Evolutionary conservation across 2,329 filamentous ascomycete species (phyloP).

Genomic region (Gnomoniopsis sp.): DNA sequence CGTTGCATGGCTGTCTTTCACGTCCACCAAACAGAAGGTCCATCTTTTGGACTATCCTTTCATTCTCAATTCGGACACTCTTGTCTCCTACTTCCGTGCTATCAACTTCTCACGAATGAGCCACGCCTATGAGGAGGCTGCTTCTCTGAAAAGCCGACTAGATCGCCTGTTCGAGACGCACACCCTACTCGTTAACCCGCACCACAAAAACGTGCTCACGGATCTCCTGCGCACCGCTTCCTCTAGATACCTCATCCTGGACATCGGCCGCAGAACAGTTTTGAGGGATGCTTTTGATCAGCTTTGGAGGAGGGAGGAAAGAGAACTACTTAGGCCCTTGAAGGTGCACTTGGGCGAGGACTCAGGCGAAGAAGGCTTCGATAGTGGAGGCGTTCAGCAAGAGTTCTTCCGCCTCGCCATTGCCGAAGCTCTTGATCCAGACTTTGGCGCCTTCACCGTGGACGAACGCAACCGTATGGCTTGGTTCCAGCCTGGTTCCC

Average conservation of each 20-base stretch:
- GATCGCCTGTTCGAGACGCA: slow-evolving; percentile 52
- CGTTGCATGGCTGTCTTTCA: slow-evolving; percentile 64
- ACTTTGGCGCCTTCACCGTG: slow-evolving; percentile 76
- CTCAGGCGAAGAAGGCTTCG: slow-evolving; percentile 80
- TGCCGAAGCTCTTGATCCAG: slow-evolving; percentile 72
- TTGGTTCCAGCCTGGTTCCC: slow-evolving; percentile 82
- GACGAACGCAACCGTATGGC: slow-evolving; percentile 74
- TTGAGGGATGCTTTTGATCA: slow-evolving; percentile 78
- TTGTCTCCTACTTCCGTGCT: slow-evolving; percentile 82
- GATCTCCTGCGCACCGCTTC: slow-evolving; percentile 64
- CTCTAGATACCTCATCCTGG: slow-evolving; percentile 67
- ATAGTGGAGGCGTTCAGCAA: slow-evolving; percentile 93
- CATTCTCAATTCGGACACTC: slow-evolving; percentile 68
- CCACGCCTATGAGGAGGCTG: slow-evolving; percentile 68
- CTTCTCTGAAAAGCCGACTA: slow-evolving; percentile 53
- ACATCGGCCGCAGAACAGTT: slow-evolving; percentile 64
- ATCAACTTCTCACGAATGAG: slow-evolving; percentile 89
- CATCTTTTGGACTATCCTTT: slow-evolving; percentile 81
- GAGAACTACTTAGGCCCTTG: slow-evolving; percentile 78
- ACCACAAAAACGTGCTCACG: slow-evolving; percentile 60
- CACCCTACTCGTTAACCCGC: slow-evolving; percentile 51
- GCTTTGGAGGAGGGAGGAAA: slow-evolving; percentile 79
- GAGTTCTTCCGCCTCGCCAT: slow-evolving; percentile 91
- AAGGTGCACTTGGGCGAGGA: slow-evolving; percentile 85
- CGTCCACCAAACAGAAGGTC: slow-evolving; percentile 57